Evolutionary conservation across 2,329 filamentous ascomycete species (phyloP), one percentile per base, ranked within the genome.

Genomic region (Pyrenophora teres): DNA sequence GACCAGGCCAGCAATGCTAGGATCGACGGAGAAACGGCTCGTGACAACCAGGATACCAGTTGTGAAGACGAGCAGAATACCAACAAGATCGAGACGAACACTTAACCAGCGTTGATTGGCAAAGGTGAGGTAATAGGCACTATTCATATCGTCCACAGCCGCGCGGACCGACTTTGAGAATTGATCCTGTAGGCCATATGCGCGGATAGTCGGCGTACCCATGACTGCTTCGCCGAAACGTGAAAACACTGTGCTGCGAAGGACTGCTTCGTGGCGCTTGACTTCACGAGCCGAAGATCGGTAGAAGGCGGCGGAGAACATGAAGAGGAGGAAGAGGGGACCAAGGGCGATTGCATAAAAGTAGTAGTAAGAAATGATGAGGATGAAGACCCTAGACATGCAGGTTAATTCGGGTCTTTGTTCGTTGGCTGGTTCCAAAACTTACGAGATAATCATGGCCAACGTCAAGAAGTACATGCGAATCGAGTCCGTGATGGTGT

Each of bases 351-450:
- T 83, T 25, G 82, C 84, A 65, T 96, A 96, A 75, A 91, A 97
- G 76, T 94, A 86, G 77, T 95, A 97, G 77, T 89, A 97, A n/a
- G 90, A 87, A 65, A 97, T 94, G 76, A 96, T 95, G 60, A 97
- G 81, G 36, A 87, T 85, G 69, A 97, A 96, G 31, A 96, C 89
- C 4, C 89, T 64, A 19, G 32, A 23, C 9, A 7, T 43, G 16
- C 25, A 42, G n/a, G 56, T 65, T 43, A 60, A 52, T 30, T 44
- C 13, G 12, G n/a, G 5, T 15, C 4, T n/a, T 16, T 10, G 25
- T 30, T 27, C 6, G 25, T 27, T 27, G 25, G 9, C 25, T 7
- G 25, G 6, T 27, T 27, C 9, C 3, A 6, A 27, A 31, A 62
- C 59, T 60, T 60, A 60, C 59, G 59, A 87, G 2, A 87, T 78